Base-by-base conservation (phyloP, 352 stramenopile species). In the Phytophthora cryptogea region DNA sequence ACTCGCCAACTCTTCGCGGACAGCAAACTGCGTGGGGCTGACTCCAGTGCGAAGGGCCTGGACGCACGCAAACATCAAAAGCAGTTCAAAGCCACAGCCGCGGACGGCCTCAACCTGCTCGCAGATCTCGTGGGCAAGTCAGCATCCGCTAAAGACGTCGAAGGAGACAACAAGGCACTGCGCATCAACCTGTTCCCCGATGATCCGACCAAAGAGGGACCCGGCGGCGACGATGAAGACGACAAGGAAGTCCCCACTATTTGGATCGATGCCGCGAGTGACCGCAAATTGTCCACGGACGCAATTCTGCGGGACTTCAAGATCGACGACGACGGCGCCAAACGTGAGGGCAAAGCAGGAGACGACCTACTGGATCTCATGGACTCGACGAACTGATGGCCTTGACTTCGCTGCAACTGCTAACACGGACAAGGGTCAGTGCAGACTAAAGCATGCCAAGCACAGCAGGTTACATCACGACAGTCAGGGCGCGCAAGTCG, bases 291-390 rank as follows among this genome's bases (percentile, higher is more conserved):
- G 23, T 76, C 50, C 30, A 66, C 80, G 0, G 60, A 81, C 10
- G 56, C 64, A 17, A 65, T 94, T 4, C 55, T 92, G 6, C 67
- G 72, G 43, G 82, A 90, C 39, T 77, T 96, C 46, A 82, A 86
- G 48, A 46, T 87, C 7, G 83, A 82, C 17, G 71, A 71, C 40
- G 73, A 82, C n/a, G 62, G 36, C 10, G 66, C 58, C 17, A 71
- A 84, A 44, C 61, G 63, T 11, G 78, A 88, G 23, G 59, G 52
- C 23, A 89, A 78, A 74, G 63, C 28, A 8, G 69, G 73, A 10
- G 85, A 96, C 56, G 86, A 96, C 56, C 47, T 97, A 51, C 80
- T 97, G 2, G 78, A 90, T 26, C 80, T 97, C 54, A 95, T 97
- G 88, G 90, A 97, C 68, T 84, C 79, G 27, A 85, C 72, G n/a